phyloP scores from a whole-genome alignment of 192 early-diverging fungal genomes.

The Radiomyces spectabilis region DNA sequence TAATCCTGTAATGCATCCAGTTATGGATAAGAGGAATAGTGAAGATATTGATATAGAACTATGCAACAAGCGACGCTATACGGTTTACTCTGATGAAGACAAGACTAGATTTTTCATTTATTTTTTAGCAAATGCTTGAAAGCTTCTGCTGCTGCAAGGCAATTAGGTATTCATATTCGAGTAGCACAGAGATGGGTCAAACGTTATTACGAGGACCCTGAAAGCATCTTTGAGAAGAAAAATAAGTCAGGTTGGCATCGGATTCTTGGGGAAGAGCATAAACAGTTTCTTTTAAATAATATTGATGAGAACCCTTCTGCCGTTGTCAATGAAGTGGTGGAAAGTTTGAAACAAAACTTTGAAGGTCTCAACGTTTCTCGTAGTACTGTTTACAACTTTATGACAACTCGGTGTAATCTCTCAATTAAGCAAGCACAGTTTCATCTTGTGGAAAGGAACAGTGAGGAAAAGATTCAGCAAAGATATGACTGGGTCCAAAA shows the following conservation, averaged over 20 bases:
- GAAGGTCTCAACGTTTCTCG: background rate
- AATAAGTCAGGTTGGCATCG: background rate
- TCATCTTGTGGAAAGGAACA: background rate
- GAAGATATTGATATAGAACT: conserved; percentile 1
- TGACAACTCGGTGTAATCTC: too few species aligned
- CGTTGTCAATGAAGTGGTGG: background rate
- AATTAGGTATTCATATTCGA: conserved; percentile 6
- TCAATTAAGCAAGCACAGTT: background rate
- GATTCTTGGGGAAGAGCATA: conserved; percentile 9
- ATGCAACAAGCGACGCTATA: background rate
- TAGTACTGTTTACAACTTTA: background rate
- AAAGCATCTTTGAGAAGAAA: conserved; percentile 6
- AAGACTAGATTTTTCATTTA: conserved; percentile 2
- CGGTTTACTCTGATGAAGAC: conserved; percentile 2
- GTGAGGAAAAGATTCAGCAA: background rate
- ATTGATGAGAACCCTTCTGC: conserved; percentile 9
- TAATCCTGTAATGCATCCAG: conserved; percentile 1
- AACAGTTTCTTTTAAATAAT: background rate
- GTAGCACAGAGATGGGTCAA: conserved; percentile 4
- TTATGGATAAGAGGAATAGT: background rate
- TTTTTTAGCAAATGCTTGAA: too few species aligned
- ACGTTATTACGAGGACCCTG: conserved; percentile 5
- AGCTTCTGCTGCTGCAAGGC: too few species aligned
- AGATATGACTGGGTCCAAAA: background rate
- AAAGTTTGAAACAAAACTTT: background rate